phyloP scores from a whole-genome alignment of 106 monocot species.

The Triglochin maritima region DNA sequence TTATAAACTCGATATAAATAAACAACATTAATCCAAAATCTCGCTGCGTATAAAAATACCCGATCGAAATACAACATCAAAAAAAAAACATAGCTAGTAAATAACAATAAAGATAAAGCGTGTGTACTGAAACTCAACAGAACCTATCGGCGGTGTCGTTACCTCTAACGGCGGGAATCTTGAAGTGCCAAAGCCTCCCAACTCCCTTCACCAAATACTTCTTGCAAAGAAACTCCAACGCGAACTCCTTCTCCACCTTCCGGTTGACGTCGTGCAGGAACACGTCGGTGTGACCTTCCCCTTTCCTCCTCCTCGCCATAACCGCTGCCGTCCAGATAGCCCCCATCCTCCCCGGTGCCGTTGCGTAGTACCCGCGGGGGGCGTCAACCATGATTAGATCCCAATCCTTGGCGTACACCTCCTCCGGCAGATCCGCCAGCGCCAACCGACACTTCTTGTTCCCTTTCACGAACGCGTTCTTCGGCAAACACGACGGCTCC shows the following conservation, averaged over 20 bases:
- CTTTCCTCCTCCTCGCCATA: conserved; percentile 43
- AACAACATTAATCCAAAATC: too few species aligned
- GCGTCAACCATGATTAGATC: conserved; percentile 80
- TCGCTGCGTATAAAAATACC: too few species aligned
- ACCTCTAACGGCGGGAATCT: conserved; percentile 22
- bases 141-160: too few species aligned
- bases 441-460: conserved; percentile 42
- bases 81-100: too few species aligned
- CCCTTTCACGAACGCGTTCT: conserved; percentile 18
- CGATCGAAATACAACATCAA: too few species aligned
- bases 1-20: too few species aligned
- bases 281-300: conserved; percentile 44
- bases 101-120: too few species aligned
- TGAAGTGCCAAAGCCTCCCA: conserved; percentile 77
- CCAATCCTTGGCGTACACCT: conserved; percentile 58
- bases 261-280: conserved; percentile 72
- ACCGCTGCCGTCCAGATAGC: conserved; percentile 68
- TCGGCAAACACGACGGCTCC: conserved; percentile 34
- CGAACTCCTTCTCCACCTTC: conserved; percentile 59
- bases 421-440: conserved; percentile 34
- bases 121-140: too few species aligned
- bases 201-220: conserved; percentile 39
- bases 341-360: conserved; percentile 70
- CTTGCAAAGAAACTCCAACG: conserved; percentile 67
- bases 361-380: conserved; percentile 42